A percentile compares a stretch with the other conserved stretches of the same genome.
Conservation (phyloP, 1,284 basidiomycete species). For the Austroboletus olivaceoglutinosus region DNA sequence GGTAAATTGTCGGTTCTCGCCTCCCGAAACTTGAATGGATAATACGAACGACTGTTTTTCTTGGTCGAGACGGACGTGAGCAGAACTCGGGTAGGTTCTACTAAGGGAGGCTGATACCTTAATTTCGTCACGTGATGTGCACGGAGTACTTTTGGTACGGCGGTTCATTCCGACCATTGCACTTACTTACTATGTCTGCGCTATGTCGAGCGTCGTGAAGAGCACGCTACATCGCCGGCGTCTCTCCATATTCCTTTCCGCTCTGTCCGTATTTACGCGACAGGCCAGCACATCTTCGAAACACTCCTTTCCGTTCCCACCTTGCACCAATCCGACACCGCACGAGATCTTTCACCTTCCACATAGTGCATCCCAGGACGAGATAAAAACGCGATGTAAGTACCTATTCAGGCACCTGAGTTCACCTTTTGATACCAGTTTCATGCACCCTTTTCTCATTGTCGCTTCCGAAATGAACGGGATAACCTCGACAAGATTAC, state of each 20-base stretch:
- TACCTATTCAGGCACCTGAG: background rate
- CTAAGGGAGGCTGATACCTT: too few relatives aligned
- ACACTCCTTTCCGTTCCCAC: conserved; percentile 41
- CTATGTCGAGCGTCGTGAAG: background rate
- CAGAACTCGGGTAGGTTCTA: too few relatives aligned
- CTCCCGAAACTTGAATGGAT: too few relatives aligned
- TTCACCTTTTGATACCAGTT: background rate
- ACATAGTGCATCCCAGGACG: conserved; percentile 39
- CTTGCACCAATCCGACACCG: conserved; percentile 42
- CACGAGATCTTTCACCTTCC: conserved; percentile 56
- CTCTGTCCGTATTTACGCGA: background rate
- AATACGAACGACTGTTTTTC: too few relatives aligned
- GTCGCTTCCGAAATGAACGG: background rate
- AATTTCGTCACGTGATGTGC: too few relatives aligned
- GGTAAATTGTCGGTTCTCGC: too few relatives aligned
- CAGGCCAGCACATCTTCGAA: conserved; percentile 5
- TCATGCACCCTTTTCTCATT: background rate
- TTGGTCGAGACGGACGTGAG: too few relatives aligned
- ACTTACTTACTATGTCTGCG: background rate
- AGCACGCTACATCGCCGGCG: background rate
- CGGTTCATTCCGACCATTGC: background rate
- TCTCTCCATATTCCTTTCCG: background rate
- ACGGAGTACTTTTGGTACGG: too few relatives aligned
- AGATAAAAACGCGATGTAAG: conserved; percentile 54
- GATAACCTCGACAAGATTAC: conserved; percentile 39